Conservation (phyloP, 2,329 filamentous ascomycete genomes). For the Coniella vitis region DNA sequence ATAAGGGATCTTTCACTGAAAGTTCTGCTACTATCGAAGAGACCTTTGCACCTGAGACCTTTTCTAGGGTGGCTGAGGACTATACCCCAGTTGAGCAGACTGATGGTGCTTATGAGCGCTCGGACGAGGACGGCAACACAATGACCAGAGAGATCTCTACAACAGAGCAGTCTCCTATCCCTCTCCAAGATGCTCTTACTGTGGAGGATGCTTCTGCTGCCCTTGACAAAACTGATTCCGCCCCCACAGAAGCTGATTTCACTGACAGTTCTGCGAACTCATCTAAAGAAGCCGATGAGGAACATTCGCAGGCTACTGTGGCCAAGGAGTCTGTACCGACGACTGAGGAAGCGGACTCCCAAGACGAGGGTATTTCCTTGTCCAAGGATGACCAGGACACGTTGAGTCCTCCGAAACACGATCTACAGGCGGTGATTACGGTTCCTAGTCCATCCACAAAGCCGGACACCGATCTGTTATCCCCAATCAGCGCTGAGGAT, state of each 20-base stretch:
- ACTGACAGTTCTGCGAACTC: neutral
- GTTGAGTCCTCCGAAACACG: conserved; percentile 24
- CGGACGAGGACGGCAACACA: neutral
- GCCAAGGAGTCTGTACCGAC: conserved; percentile 17
- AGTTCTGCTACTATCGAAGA: neutral
- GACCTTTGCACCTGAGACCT: too few relatives aligned
- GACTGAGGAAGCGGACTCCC: conserved; percentile 19
- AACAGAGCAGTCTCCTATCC: too few relatives aligned
- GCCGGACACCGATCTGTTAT: conserved; percentile 18
- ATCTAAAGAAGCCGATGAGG: neutral
- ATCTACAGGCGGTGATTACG: conserved; percentile 11
- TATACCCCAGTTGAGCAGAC: neutral
- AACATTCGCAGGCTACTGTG: neutral
- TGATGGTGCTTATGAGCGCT: neutral
- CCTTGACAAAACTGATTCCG: neutral
- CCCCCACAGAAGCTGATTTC: neutral
- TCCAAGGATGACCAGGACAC: conserved; percentile 19
- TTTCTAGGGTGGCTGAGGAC: neutral
- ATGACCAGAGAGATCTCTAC: neutral
- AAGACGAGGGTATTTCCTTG: conserved; percentile 17
- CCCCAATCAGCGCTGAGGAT: conserved; percentile 31
- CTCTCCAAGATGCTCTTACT: neutral
- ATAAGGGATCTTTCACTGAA: too few relatives aligned
- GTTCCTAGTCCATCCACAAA: conserved; percentile 11
- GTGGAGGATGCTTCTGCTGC: neutral